phyloP scores from a whole-genome alignment of 805 yeast genomes.

The Ogataea nakhonphanomensis region DNA sequence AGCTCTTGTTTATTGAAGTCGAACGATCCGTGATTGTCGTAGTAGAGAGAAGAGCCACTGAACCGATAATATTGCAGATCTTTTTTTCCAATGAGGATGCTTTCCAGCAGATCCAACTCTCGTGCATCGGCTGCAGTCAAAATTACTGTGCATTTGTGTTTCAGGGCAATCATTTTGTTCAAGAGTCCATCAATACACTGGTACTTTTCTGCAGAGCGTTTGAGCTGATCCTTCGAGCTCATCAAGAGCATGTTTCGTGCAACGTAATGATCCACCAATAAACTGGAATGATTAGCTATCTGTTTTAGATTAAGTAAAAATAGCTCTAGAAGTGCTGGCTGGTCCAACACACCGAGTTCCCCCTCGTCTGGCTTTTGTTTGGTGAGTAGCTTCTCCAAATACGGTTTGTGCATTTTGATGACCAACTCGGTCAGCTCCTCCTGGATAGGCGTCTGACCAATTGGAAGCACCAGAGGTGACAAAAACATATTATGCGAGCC shows the following conservation, averaged over 20 bases:
- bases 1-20: constrained; percentile 24
- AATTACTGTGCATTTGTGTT: constrained; percentile 30
- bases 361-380: constrained; percentile 1
- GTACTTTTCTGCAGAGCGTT: constrained; percentile 58
- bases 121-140: constrained; percentile 60
- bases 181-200: constrained; percentile 48
- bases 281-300: constrained; percentile 63
- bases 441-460: constrained; percentile 43
- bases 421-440: constrained; percentile 41
- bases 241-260: constrained; percentile 64
- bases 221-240: constrained; percentile 58
- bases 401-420: constrained; percentile 38
- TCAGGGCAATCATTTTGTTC: constrained; percentile 31
- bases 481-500: not conserved
- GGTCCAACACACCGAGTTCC: constrained; percentile 18
- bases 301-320: constrained; percentile 44
- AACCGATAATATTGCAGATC: constrained; percentile 58
- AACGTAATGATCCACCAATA: constrained; percentile 73
- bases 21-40: constrained; percentile 33
- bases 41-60: constrained; percentile 55
- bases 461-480: constrained; percentile 32
- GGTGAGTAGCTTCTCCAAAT: constrained; percentile 14
- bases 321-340: constrained; percentile 38
- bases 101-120: constrained; percentile 77
- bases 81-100: constrained; percentile 68